Conservation (phyloP, 1,284 basidiomycete genomes). For the Rhizopogon hawkerae region DNA sequence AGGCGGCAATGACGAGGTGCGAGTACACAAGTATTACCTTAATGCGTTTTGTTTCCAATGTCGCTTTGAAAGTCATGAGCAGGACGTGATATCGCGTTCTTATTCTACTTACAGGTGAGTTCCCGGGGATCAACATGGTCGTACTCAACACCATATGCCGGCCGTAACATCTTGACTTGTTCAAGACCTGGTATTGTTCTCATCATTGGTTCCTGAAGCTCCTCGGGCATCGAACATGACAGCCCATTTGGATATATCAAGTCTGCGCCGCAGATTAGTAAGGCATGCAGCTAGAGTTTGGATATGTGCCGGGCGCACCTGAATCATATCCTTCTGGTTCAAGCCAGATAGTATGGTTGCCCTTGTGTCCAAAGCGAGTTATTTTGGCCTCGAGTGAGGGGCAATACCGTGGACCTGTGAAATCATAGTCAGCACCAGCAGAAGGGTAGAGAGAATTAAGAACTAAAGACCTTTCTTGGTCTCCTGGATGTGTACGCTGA, state of each 20-base stretch:
- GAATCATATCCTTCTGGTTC: constrained; percentile 89
- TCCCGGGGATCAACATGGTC: constrained; percentile 87
- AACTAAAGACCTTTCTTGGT: constrained; percentile 60
- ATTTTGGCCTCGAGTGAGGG: constrained; percentile 87
- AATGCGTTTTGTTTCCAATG: constrained; percentile 80
- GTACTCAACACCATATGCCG: constrained; percentile 90
- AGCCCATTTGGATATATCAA: constrained; percentile 87
- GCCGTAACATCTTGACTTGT: constrained; percentile 70
- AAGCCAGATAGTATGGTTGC: constrained; percentile 73
- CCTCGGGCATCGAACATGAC: constrained; percentile 80
- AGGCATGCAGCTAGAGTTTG: not conserved
- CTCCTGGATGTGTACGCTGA: constrained; percentile 79
- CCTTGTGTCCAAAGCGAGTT: constrained; percentile 66
- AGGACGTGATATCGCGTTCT: not conserved
- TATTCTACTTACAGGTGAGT: constrained; percentile 45
- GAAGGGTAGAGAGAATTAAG: not conserved
- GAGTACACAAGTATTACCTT: constrained; percentile 31
- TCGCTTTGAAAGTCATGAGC: constrained; percentile 38
- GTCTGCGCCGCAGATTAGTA: constrained; percentile 32
- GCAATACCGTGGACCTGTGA: constrained; percentile 80
- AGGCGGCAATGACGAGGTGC: not conserved
- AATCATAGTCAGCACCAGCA: not conserved
- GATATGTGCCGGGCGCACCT: constrained; percentile 33
- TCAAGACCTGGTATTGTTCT: constrained; percentile 79
- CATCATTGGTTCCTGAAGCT: constrained; percentile 73